Base-by-base conservation (phyloP, 2,329 filamentous ascomycete species). In the Penicillium expansum region DNA sequence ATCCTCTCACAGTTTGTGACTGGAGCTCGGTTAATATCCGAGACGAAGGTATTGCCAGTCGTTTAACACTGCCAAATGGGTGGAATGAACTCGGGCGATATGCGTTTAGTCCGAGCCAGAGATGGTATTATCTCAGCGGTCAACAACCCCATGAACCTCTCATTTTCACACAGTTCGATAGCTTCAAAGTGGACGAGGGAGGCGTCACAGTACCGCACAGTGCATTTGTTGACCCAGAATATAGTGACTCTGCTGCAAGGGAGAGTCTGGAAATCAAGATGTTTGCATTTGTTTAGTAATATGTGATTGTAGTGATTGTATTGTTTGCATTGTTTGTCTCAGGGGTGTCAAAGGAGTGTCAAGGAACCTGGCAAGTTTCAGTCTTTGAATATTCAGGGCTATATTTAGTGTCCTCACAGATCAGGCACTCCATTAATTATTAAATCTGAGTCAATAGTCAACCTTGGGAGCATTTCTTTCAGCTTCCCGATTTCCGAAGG, bases 251-350 rank as follows among this genome's bases (percentile, higher is more conserved):
- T 30, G 68, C 74, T 48, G 70, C 73, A 20, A 77, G 80, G n/a
- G 68, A 82, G 75, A 84, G 80, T 63, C 82, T 84, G 44, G 81
- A 85, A 70, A 74, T 83, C 11, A 70, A 81, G 51, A 75, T 76
- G 56, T 66, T 64, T 63, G 58, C 62, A 27, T 66, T 62, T 59
- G 43, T 58, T 48, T 62, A 52, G 22, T 44, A 13, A n/a, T n/a
- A n/a, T n/a, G n/a, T n/a, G n/a, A n/a, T n/a, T n/a, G n/a, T n/a
- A n/a, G n/a, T n/a, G n/a, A n/a, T n/a, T n/a, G n/a, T n/a, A n/a
- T n/a, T n/a, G 48, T 47, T 47, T 47, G 44, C 33, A 22, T 0
- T 16, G 39, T 52, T 52, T 52, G 39, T n/a, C 7, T 11, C 10
- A 35, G 20, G 10, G 24, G 45, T 27, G 13, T 18, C 16, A 38